Percentiles rank a stretch among this genome's conserved stretches.
Conservation (phyloP, 1,139 yeast genomes). For the Kluyveromyces sp. region DNA sequence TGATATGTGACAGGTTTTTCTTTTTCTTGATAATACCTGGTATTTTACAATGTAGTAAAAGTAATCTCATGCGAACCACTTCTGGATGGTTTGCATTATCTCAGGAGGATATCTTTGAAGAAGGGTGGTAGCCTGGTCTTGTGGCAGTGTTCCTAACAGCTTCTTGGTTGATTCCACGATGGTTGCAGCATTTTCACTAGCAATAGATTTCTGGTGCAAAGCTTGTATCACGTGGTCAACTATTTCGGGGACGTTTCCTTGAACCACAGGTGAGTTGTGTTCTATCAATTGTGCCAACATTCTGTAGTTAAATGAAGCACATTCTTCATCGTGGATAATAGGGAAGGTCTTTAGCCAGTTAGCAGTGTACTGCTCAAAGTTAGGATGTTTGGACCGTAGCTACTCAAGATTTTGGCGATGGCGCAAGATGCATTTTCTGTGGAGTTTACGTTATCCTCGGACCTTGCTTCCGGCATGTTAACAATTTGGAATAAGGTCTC, state of each 20-base stretch:
- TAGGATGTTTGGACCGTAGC: slow-evolving; percentile 49
- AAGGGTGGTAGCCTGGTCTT: slow-evolving; percentile 56
- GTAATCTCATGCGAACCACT: slow-evolving; percentile 42
- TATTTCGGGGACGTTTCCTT: slow-evolving; percentile 51
- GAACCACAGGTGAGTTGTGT: slow-evolving; percentile 56
- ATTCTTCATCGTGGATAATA: slow-evolving; percentile 74
- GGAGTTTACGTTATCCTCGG: slow-evolving; percentile 76
- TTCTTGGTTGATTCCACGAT: slow-evolving; percentile 54
- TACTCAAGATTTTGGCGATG: slow-evolving; percentile 69
- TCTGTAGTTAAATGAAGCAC: slow-evolving; percentile 79
- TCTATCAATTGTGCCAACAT: slow-evolving; percentile 72
- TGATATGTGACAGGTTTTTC: background rate
- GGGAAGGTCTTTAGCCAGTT: slow-evolving; percentile 85
- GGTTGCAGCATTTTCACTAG: slow-evolving; percentile 62
- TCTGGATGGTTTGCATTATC: slow-evolving; percentile 52
- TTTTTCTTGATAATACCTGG: background rate
- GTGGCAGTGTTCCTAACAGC: slow-evolving; percentile 39
- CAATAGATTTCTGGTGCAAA: slow-evolving; percentile 55
- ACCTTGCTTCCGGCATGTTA: slow-evolving; percentile 74
- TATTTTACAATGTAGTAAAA: background rate
- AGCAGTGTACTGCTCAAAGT: slow-evolving; percentile 52
- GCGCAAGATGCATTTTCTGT: slow-evolving; percentile 83
- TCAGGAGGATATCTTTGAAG: slow-evolving; percentile 58
- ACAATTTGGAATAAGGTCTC: slow-evolving; percentile 70
- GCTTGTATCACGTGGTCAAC: slow-evolving; percentile 76